Evolutionary conservation across 768 basidiomycete genomes (phyloP), one percentile per base, ranked within the genome.

Genomic region (Leccinellum rugosiceps): DNA sequence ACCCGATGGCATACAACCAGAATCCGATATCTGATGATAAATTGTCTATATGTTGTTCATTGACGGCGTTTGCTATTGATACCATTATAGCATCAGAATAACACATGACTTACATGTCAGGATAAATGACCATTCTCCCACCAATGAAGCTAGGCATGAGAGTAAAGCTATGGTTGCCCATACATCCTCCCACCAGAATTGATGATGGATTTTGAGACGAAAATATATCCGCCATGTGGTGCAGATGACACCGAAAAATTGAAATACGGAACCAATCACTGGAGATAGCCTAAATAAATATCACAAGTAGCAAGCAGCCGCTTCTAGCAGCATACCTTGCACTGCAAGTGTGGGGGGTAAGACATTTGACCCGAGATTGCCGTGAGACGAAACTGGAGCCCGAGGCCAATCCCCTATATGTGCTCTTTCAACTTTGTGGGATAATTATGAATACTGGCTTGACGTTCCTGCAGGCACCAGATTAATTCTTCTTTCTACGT

Each of bases 171-270:
- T 31, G n/a, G 8, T 31, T 17, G 59, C 64, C 57, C 59, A 65
- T 0, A 45, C 60, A 59, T 65, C 63, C 28, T 65, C 64, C 63
- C 63, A 63, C 61, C 57, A 63, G 26, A 63, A 54, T 5, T 58
- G 60, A 21, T n/a, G n/a, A n/a, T 25, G 31, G 23, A 63, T 62
- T 35, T 8, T 53, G n/a, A 63, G 48, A 34, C 62, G 60, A 58
- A 62, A 58, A 17, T 30, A 55, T 50, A 63, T 43, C 19, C 61
- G 50, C 51, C 57, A 63, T 17, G 38, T 13, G 32, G 62, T 62
- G 46, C 57, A 56, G 17, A 62, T 14, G 31, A 52, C 25, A 26
- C 53, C 58, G 4, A 61, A 21, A 10, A 55, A 38, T 32, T 50
- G 46, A 38, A 55, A 31, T 1, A 32, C 43, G 14, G 28, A 32